Percentiles rank a stretch among this genome's conserved stretches.
Conservation (phyloP, 768 basidiomycete genomes). For the Kwoniella pini region DNA sequence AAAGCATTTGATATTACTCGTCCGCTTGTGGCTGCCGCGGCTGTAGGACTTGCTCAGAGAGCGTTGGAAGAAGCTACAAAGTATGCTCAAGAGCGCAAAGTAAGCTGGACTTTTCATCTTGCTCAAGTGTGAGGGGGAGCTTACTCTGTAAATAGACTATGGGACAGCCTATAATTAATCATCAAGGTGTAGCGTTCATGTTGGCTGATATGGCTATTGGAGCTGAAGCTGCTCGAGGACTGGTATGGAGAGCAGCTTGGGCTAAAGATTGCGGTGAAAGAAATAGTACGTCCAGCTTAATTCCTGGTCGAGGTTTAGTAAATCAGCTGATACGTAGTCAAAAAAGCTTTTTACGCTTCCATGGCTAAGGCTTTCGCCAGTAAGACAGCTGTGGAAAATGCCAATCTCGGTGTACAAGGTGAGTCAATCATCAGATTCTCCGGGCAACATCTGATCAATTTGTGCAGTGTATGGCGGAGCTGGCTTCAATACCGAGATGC, state of each 20-base stretch:
- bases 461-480: slow-evolving; percentile 45
- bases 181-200: slow-evolving; percentile 56
- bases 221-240: slow-evolving; percentile 48
- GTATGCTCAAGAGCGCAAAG: slow-evolving; percentile 55
- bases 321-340: neutral
- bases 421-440: neutral
- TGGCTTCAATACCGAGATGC: slow-evolving; percentile 55
- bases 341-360: slow-evolving; percentile 55
- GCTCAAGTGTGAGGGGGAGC: neutral
- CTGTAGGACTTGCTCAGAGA: slow-evolving; percentile 55
- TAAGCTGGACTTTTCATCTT: slow-evolving; percentile 13
- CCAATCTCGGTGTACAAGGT: slow-evolving; percentile 55
- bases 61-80: slow-evolving; percentile 56
- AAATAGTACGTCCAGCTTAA: slow-evolving; percentile 47
- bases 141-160: slow-evolving; percentile 47
- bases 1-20: slow-evolving; percentile 57
- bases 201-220: slow-evolving; percentile 57
- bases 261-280: slow-evolving; percentile 53
- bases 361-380: slow-evolving; percentile 56
- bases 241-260: slow-evolving; percentile 55
- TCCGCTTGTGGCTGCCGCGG: slow-evolving; percentile 55
- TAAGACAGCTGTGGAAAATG: slow-evolving; percentile 54
- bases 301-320: neutral
- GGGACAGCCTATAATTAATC: slow-evolving; percentile 56
- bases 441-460: neutral